Conservation (phyloP, 148 eudicot species). For the Chenopodium quinoa region DNA sequence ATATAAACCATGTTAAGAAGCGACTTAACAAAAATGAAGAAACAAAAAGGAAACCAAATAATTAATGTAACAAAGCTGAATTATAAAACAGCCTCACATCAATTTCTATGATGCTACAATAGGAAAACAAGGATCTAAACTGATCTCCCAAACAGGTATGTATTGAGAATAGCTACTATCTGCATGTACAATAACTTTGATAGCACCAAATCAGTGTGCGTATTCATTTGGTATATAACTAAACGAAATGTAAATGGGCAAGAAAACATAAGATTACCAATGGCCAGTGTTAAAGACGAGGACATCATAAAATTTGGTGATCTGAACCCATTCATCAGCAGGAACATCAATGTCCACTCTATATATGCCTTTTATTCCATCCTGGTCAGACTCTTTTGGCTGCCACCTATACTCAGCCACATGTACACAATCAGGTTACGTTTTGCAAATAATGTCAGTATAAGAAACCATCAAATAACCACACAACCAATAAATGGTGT, state of each 20-base stretch:
- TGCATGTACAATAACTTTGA: neutral
- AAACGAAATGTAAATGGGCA: neutral
- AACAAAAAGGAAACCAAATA: neutral
- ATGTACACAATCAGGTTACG: neutral
- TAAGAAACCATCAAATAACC: neutral
- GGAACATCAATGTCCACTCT: conserved; percentile 91
- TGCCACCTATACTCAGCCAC: conserved; percentile 61
- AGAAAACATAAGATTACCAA: conserved; percentile 48
- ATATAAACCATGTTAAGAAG: neutral
- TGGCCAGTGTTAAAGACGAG: conserved; percentile 91
- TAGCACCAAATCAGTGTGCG: neutral
- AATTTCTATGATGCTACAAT: neutral
- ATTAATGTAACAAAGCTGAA: neutral
- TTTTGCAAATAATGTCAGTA: neutral
- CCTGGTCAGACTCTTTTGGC: conserved; percentile 50
- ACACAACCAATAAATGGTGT: neutral
- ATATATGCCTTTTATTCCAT: conserved; percentile 61
- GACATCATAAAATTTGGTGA: conserved; percentile 72
- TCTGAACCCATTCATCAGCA: conserved; percentile 74
- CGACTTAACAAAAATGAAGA: neutral
- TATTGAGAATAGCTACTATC: neutral
- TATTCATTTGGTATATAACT: neutral
- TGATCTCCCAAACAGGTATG: neutral
- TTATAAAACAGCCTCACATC: too few relatives aligned
- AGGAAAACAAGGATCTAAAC: neutral